These are phyloP conservation scores for Sanghuangporus weigelae DNA, from an alignment of 1,284 basidiomycete genomes.

Conservation along the genomic window DNA sequence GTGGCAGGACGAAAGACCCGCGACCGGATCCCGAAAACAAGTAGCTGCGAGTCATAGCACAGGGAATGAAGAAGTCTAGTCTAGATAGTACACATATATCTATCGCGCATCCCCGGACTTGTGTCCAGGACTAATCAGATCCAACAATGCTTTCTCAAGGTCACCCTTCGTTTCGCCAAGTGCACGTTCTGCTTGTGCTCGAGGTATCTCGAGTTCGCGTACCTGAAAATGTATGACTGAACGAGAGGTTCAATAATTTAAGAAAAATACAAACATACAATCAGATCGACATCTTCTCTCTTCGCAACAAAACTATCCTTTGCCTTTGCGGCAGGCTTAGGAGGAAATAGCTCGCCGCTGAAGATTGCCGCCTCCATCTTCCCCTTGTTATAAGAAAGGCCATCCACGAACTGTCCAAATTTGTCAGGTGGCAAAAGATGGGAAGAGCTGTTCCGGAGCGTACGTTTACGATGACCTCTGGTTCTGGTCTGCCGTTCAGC, in stretches of 20 bases:
- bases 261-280: slow-evolving; percentile 38
- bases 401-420: slow-evolving; percentile 49
- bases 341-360: slow-evolving; percentile 47
- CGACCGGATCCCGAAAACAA: background rate
- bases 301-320: slow-evolving; percentile 36
- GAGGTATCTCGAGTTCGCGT: slow-evolving; percentile 58
- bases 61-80: background rate
- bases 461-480: slow-evolving; percentile 66
- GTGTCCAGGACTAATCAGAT: slow-evolving; percentile 24
- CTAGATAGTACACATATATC: background rate
- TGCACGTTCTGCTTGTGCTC: slow-evolving; percentile 51
- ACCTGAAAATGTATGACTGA: slow-evolving; percentile 34
- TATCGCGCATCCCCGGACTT: slow-evolving; percentile 3
- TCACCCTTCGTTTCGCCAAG: slow-evolving; percentile 46
- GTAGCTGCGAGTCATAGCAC: background rate
- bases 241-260: background rate
- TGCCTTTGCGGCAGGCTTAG: slow-evolving; percentile 41
- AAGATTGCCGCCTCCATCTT: slow-evolving; percentile 58
- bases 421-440: background rate
- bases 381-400: slow-evolving; percentile 58
- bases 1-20: too few species aligned
- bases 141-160: slow-evolving; percentile 37
- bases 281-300: slow-evolving; percentile 58
- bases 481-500: slow-evolving; percentile 51
- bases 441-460: slow-evolving; percentile 21